A percentile compares a stretch with the other conserved stretches of the same genome.
phyloP scores from a whole-genome alignment of 225 moss, liverwort and hornwort genomes.

The Pleurozium schreberi region DNA sequence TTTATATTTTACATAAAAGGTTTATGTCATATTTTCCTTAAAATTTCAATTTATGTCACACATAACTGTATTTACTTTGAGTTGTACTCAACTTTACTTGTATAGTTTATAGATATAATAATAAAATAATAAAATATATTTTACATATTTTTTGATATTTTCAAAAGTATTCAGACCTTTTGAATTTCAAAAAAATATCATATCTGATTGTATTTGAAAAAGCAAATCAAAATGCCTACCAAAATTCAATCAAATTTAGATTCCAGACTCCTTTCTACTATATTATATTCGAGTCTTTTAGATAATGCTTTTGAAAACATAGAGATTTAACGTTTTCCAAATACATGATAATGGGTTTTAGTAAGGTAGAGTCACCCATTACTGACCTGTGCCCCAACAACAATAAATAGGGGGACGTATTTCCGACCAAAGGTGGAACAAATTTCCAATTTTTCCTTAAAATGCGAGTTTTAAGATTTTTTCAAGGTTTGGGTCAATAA shows the following conservation, averaged over 20 bases:
- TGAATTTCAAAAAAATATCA: no score
- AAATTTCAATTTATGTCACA: fast-evolving
- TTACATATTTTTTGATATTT: not conserved
- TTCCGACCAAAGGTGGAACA: no score
- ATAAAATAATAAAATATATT: not conserved
- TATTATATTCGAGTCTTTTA: not conserved
- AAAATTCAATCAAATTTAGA: not conserved
- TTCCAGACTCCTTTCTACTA: not conserved
- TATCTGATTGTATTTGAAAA: not conserved
- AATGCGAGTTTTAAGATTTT: no score
- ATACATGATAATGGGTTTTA: fast-evolving
- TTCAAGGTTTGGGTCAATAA: no score
- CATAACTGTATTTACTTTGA: not conserved
- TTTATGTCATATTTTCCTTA: no score
- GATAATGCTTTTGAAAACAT: not conserved
- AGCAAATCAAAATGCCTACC: no score
- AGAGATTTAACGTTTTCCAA: not conserved
- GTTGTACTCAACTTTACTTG: not conserved
- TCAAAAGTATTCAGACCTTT: not conserved
- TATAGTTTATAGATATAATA: no score
- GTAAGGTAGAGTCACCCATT: no score
- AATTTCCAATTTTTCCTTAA: no score
- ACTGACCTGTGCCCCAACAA: no score
- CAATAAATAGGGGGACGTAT: no score
- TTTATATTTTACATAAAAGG: no score